Percentiles rank a stretch among this genome's conserved stretches.
phyloP scores from a whole-genome alignment of 495 filamentous ascomycete species.

The Penicillium egyptiacum region DNA sequence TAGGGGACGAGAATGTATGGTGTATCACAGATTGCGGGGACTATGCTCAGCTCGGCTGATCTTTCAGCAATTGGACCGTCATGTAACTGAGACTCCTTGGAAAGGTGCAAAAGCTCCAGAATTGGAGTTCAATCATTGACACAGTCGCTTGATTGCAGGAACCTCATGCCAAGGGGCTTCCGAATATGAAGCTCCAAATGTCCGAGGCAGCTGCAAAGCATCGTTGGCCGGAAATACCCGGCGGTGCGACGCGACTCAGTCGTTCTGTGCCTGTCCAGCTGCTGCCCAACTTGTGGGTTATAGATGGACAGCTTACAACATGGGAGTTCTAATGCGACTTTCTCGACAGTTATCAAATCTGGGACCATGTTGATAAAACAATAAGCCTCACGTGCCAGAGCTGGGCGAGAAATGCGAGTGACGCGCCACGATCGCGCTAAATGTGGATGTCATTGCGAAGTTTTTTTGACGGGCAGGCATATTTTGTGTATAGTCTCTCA shows the following conservation, averaged over 20 bases:
- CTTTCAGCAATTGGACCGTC: not conserved
- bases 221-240: slow-evolving; percentile 38
- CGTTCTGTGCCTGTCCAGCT: slow-evolving; percentile 5
- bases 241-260: slow-evolving; percentile 19
- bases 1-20: not conserved
- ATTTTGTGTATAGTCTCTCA: too few species aligned
- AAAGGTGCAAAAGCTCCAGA: not conserved
- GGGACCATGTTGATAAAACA: not conserved
- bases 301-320: not conserved
- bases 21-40: not conserved
- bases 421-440: not conserved
- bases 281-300: slow-evolving; percentile 20
- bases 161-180: slow-evolving; percentile 23
- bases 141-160: slow-evolving; percentile 22
- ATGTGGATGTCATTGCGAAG: not conserved
- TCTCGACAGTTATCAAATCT: not conserved
- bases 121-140: slow-evolving; percentile 24
- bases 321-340: not conserved
- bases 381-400: not conserved
- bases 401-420: not conserved
- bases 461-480: not conserved
- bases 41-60: not conserved
- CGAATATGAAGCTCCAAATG: slow-evolving; percentile 24
- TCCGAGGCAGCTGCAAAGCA: slow-evolving; percentile 36
- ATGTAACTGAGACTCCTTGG: not conserved